Evolutionary conservation across 2,329 filamentous ascomycete genomes (phyloP).

Genomic region (Stylonectria norvegica): DNA sequence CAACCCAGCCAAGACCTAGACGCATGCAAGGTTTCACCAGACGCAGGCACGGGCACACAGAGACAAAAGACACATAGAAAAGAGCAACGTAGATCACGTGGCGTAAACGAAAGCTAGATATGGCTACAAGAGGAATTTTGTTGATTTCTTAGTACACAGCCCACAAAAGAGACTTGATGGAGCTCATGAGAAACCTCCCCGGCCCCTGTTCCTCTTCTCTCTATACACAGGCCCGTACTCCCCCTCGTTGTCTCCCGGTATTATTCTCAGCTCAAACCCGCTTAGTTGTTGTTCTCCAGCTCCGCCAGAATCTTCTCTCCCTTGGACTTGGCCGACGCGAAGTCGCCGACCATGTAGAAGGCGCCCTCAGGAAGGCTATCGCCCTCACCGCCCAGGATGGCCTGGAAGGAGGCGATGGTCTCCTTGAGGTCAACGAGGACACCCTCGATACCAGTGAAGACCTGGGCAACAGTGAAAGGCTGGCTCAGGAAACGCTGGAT

Average conservation of each 20-base stretch:
- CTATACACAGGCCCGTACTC: constrained; percentile 53
- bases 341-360: constrained; percentile 98
- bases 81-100: no score
- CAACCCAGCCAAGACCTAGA: no score
- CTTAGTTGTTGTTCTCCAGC: constrained; percentile 64
- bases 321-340: constrained; percentile 89
- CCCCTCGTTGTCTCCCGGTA: constrained; percentile 32
- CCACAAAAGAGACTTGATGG: constrained; percentile 58
- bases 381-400: constrained; percentile 90
- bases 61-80: no score
- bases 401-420: constrained; percentile 96
- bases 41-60: no score
- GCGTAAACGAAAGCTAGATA: constrained; percentile 29
- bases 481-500: constrained; percentile 99
- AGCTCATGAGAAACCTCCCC: constrained; percentile 50
- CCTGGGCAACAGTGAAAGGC: constrained; percentile 86
- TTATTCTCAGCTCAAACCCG: constrained; percentile 35
- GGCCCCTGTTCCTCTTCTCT: constrained; percentile 51
- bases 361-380: constrained; percentile 91
- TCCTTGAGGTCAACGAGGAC: constrained; percentile 97
- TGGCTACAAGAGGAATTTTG: constrained; percentile 44
- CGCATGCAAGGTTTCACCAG: no score
- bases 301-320: constrained; percentile 99
- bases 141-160: constrained; percentile 59
- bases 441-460: constrained; percentile 93